Evolutionary conservation across 2,329 filamentous ascomycete species (phyloP), one percentile per base, ranked within the genome.

Genomic region (Calonectria henricotiae): DNA sequence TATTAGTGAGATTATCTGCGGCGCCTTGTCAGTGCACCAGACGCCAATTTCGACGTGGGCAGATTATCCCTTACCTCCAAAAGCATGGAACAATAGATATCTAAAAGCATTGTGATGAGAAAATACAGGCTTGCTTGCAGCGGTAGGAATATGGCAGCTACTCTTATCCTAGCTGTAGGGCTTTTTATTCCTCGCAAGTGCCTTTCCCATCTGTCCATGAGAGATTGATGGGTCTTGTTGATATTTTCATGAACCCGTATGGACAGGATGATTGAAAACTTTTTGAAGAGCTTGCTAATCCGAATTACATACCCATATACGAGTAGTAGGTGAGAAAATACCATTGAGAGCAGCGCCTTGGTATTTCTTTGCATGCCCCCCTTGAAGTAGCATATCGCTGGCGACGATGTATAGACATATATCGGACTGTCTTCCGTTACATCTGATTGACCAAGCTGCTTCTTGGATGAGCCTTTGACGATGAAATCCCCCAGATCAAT

Each of bases 21-120:
- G 13, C 2, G 7, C 17, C 41, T 5, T 2, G 47, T 64, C 15
- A 58, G 15, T 25, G 2, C 27, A 25, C 8, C 15, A 15, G 27
- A 30, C 7, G 27, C 4, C 27, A 30, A 30, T 7, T 4, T 7
- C 7, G 27, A 7, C 27, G 4, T 30, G 27, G 27, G 27, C 4
- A 1, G 4, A 7, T 20, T 17, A 25, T 0, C n/a, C 4, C 23
- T 30, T 32, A 64, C 62, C 37, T 64, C 62, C 2, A 64, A 2
- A 5, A 64, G 37, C 47, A 64, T 64, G 11, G 62, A 64, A 5
- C 32, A 64, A 41, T 64, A 64, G 20, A 64, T 25, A 11, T 64
- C 47, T 32, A 54, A 23, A 4, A 64, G 30, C 32, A 64, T 41
- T 23, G 30, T 64, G 1, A 54, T 5, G 6, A 49, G 25, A 39